A percentile compares a stretch with the other conserved stretches of the same genome.
Conservation (phyloP, 2,329 filamentous ascomycete genomes). For the Fusarium sp. region DNA sequence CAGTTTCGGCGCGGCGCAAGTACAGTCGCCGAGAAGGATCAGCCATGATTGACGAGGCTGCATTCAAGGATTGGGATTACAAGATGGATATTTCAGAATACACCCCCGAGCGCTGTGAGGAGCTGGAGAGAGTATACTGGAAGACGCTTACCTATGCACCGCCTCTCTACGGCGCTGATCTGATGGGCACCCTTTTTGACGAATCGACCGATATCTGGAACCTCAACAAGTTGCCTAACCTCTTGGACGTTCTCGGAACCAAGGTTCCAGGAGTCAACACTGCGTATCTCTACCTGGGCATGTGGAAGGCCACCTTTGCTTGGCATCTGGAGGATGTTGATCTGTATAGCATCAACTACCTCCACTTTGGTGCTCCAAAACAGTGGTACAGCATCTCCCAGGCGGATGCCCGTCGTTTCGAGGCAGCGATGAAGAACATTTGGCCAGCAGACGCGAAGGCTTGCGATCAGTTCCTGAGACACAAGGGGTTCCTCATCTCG, state of each 20-base stretch:
- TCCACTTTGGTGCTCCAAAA: slow-evolving; percentile 98
- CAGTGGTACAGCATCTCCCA: slow-evolving; percentile 99
- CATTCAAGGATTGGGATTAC: slow-evolving; percentile 93
- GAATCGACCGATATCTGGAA: slow-evolving; percentile 90
- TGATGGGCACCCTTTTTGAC: slow-evolving; percentile 94
- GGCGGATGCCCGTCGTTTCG: slow-evolving; percentile 90
- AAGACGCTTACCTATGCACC: slow-evolving; percentile 95
- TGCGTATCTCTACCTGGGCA: slow-evolving; percentile 95
- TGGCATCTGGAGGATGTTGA: slow-evolving; percentile 99
- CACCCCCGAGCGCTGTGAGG: slow-evolving; percentile 90
- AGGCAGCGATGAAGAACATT: slow-evolving; percentile 92
- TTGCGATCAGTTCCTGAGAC: slow-evolving; percentile 93
- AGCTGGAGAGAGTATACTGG: slow-evolving; percentile 96
- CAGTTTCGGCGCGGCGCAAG: slow-evolving; percentile 87
- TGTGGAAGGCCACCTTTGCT: slow-evolving; percentile 99
- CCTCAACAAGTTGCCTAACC: slow-evolving; percentile 90
- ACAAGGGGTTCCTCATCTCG: slow-evolving; percentile 97
- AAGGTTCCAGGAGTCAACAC: slow-evolving; percentile 99
- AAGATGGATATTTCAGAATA: slow-evolving; percentile 88
- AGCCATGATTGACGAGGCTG: slow-evolving; percentile 86
- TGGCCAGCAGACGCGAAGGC: slow-evolving; percentile 97
- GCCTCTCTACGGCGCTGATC: slow-evolving; percentile 94
- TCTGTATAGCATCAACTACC: slow-evolving; percentile 99
- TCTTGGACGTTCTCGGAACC: slow-evolving; percentile 92
- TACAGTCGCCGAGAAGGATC: slow-evolving; percentile 83